Conservation (phyloP, 306 rosid genomes). For the Sphenostylis stenocarpa region DNA sequence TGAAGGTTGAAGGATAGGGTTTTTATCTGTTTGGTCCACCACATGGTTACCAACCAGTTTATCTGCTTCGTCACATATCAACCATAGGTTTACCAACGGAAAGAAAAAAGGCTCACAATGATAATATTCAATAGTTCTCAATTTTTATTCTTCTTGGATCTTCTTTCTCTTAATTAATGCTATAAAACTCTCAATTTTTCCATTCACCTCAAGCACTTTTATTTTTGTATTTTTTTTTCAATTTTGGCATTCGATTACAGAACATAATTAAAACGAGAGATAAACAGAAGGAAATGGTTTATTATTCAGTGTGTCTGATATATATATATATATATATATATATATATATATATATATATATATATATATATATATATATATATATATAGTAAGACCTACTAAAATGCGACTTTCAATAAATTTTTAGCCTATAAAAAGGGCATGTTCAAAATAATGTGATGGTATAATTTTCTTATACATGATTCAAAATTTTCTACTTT, state of each 20-base stretch:
- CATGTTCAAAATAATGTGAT: too few species aligned
- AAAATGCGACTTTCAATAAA: too few species aligned
- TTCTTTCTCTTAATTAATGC: not conserved
- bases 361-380: too few species aligned
- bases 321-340: too few species aligned
- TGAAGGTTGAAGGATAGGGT: slow-evolving; percentile 48
- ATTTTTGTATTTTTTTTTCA: too few species aligned
- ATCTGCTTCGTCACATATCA: slow-evolving; percentile 22
- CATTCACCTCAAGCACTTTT: not conserved
- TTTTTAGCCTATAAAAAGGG: too few species aligned
- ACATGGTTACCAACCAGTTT: slow-evolving; percentile 21
- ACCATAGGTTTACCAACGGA: slow-evolving; percentile 40
- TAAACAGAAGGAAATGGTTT: not conserved
- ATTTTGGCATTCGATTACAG: not conserved
- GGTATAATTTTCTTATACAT: too few species aligned
- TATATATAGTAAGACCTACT: too few species aligned
- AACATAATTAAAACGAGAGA: not conserved
- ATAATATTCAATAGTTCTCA: not conserved
- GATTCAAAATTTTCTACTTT: too few species aligned
- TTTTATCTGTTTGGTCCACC: slow-evolving; percentile 52
- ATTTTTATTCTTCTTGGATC: not conserved
- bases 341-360: too few species aligned
- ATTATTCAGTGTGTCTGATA: not conserved
- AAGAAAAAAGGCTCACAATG: not conserved
- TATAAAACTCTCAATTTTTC: not conserved